Evolutionary conservation across 148 eudicot species (phyloP).

Genomic region (Arctostaphylos glauca): DNA sequence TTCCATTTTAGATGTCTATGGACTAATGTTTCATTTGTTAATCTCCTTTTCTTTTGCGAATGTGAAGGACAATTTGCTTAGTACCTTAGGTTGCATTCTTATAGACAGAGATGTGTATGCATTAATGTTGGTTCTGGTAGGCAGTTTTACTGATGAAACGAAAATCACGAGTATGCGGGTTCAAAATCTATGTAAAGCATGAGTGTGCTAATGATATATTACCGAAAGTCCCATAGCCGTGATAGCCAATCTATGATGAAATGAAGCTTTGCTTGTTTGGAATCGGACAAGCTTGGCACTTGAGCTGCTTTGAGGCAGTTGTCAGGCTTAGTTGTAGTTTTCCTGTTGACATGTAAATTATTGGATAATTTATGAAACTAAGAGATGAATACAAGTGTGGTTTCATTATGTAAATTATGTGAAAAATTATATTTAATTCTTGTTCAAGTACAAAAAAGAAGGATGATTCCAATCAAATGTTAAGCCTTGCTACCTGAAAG

Average conservation of each 20-base stretch:
- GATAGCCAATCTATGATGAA: not conserved
- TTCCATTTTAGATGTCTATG: not conserved
- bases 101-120: not conserved
- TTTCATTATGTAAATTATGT: not conserved
- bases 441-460: not conserved
- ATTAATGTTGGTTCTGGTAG: not conserved
- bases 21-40: not conserved
- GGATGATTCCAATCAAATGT: not conserved
- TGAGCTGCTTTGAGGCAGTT: slow-evolving; percentile 11
- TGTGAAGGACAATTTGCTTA: not conserved
- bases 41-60: not conserved
- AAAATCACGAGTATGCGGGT: not conserved
- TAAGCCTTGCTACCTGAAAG: not conserved
- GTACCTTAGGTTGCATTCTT: not conserved
- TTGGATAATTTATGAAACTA: not conserved
- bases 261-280: slow-evolving; percentile 1
- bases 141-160: not conserved
- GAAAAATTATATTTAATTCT: not conserved
- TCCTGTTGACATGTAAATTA: too few relatives aligned
- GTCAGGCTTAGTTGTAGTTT: not conserved
- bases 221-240: not conserved
- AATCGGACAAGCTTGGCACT: not conserved
- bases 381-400: not conserved
- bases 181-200: slow-evolving; percentile 3
- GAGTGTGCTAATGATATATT: not conserved